These are phyloP conservation scores for Zychaea mexicana DNA, from an alignment of 371 early-diverging fungal species.

Conservation along the genomic window DNA sequence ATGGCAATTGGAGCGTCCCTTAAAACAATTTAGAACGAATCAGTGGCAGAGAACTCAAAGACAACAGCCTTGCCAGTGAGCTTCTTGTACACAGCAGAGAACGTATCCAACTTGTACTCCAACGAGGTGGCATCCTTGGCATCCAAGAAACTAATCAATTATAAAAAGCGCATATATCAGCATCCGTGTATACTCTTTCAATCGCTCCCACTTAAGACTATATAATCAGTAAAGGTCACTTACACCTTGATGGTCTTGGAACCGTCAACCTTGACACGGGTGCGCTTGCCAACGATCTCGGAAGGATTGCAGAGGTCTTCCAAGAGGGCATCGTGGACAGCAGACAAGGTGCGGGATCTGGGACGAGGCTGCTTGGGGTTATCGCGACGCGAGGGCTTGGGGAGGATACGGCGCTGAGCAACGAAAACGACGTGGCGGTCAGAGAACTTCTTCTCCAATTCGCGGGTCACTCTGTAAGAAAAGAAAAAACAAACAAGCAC, in stretches of 20 bases:
- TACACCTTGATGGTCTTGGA: slow-evolving; percentile 92
- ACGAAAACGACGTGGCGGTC: slow-evolving; percentile 96
- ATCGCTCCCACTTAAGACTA: no score
- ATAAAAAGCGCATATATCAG: not conserved
- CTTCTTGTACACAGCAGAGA: slow-evolving; percentile 94
- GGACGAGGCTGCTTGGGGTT: slow-evolving; percentile 93
- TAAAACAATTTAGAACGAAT: slow-evolving; percentile 17
- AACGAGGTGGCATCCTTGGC: slow-evolving; percentile 95
- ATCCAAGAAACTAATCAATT: slow-evolving; percentile 81
- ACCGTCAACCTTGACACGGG: slow-evolving; percentile 95
- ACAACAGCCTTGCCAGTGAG: slow-evolving; percentile 97
- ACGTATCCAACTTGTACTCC: slow-evolving; percentile 98
- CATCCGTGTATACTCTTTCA: no score
- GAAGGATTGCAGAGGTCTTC: slow-evolving; percentile 98
- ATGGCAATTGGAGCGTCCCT: not conserved
- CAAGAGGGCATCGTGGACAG: slow-evolving; percentile 94
- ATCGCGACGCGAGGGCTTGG: slow-evolving; percentile 86
- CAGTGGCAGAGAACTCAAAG: slow-evolving; percentile 89
- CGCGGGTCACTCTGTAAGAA: slow-evolving; percentile 79
- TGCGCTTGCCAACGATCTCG: slow-evolving; percentile 97
- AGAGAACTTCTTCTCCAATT: slow-evolving; percentile 99
- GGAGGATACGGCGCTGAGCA: slow-evolving; percentile 92
- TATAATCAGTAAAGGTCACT: slow-evolving; percentile 22
- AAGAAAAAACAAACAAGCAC: not conserved
- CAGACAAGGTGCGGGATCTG: slow-evolving; percentile 93